A percentile compares a stretch with the other conserved stretches of the same genome.
These are phyloP conservation scores for Chaetomium strumarium DNA, from an alignment of 2,329 filamentous ascomycete genomes.

Conservation along the genomic window DNA sequence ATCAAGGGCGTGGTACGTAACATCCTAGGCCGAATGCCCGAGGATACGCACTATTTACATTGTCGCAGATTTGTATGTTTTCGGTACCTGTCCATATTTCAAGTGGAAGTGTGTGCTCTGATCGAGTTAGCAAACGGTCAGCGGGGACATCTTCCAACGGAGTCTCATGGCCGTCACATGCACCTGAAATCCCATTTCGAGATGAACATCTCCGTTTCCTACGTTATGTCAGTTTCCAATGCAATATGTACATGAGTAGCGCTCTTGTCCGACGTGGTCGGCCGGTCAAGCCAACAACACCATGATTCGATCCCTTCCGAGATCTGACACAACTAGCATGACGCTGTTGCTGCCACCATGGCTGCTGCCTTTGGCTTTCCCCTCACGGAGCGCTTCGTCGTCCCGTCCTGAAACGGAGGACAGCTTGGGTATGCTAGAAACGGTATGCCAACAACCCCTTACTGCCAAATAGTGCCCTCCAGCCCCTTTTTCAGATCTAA, in stretches of 20 bases:
- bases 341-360: not conserved
- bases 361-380: not conserved
- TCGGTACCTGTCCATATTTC: no score
- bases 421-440: not conserved
- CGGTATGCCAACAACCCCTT: not conserved
- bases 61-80: no score
- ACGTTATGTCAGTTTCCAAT: not conserved
- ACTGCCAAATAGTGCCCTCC: not conserved
- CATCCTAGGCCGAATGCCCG: no score
- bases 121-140: no score
- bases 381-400: not conserved
- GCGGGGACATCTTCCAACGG: no score
- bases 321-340: not conserved
- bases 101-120: no score
- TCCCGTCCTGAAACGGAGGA: not conserved
- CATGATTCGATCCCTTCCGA: not conserved
- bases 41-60: no score
- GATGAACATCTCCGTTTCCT: constrained; percentile 1
- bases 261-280: not conserved
- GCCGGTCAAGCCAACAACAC: not conserved
- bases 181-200: not conserved
- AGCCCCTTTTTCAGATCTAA: constrained; percentile 1
- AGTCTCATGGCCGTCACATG: not conserved
- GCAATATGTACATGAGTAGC: constrained; percentile 6
- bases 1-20: no score